Base-by-base conservation (phyloP, 352 stramenopile genomes). In the Thraustochytrium sp. region DNA sequence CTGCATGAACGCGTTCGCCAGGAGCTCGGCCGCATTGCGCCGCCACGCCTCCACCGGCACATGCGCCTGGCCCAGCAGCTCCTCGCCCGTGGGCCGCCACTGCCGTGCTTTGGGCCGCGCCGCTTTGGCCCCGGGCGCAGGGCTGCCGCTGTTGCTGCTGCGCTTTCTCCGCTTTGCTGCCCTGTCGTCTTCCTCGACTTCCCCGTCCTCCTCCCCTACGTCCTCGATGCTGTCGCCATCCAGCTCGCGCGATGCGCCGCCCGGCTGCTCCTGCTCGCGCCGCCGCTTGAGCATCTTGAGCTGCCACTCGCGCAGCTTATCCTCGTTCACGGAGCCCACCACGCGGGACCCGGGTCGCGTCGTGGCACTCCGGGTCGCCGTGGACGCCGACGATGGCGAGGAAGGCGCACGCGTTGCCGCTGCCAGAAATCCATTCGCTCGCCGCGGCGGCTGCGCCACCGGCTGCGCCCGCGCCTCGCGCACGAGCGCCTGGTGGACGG, bases 221-320 rank as follows among this genome's bases (percentile, higher is more conserved):
- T 55, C n/a, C 16, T 55, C 48, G n/a, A 55, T 55, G n/a, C 18
- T 55, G 16, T 55, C 48, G 48, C n/a, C 48, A 55, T 55, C 48
- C 16, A n/a, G 18, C 48, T 55, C 48, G n/a, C 48, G 18, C 18
- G 9, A 26, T 49, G 21, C 31, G 59, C 2, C 9, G 21, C 59
- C 4, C 23, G 62, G 2, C 44, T 75, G 62, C 62, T 51, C 29
- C 8, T 49, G 42, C 42, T 49, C 5, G 5, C 16, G 5, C 5
- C 5, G 16, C 5, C 23, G 62, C 11, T 75, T 5, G 34, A 51
- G 62, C 62, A 72, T 72, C n/a, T 75, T 51, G 36, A 75, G 16
- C 62, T 75, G 62, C 62, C 62, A 75, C 34, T 75, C 62, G 62
- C 53, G 53, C 16, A 75, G 62, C 62, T 75, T 75, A 26, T 75